A percentile compares a stretch with the other conserved stretches of the same genome.
Evolutionary conservation across 768 basidiomycete genomes (phyloP).

Genomic region (Calocybe indica): DNA sequence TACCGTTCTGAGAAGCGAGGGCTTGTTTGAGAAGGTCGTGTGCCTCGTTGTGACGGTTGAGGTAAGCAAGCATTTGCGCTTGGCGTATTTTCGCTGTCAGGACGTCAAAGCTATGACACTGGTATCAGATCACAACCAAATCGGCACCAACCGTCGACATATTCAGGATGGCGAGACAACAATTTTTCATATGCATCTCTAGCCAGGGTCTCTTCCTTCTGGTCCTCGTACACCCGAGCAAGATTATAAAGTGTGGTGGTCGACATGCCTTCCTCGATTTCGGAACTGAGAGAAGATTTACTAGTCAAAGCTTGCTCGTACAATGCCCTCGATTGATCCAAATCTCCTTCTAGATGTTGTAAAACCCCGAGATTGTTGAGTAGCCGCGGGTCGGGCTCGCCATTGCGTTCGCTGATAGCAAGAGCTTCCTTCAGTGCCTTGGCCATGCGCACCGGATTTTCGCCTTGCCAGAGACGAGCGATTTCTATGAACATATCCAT

Average conservation of each 20-base stretch:
- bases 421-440: constrained; percentile 73
- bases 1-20: constrained; percentile 66
- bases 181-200: constrained; percentile 86
- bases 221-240: constrained; percentile 86
- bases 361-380: constrained; percentile 79
- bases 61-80: constrained; percentile 67
- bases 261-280: constrained; percentile 61
- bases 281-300: constrained; percentile 38
- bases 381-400: constrained; percentile 56
- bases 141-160: constrained; percentile 75
- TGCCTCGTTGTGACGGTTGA: constrained; percentile 74
- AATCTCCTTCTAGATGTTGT: constrained; percentile 61
- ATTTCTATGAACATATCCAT: constrained; percentile 89
- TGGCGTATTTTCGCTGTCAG: constrained; percentile 84
- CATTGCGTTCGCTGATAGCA: constrained; percentile 48
- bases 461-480: constrained; percentile 82
- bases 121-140: neutral
- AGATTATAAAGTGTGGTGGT: constrained; percentile 89
- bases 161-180: constrained; percentile 88
- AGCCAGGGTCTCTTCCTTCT: constrained; percentile 66
- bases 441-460: constrained; percentile 66
- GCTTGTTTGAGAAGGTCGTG: constrained; percentile 89
- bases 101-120: neutral
- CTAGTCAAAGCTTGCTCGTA: constrained; percentile 74
- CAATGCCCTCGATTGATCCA: constrained; percentile 48